Evolutionary conservation across 306 rosid species (phyloP), one percentile per base, ranked within the genome.

Genomic region (Rosa multiflora): DNA sequence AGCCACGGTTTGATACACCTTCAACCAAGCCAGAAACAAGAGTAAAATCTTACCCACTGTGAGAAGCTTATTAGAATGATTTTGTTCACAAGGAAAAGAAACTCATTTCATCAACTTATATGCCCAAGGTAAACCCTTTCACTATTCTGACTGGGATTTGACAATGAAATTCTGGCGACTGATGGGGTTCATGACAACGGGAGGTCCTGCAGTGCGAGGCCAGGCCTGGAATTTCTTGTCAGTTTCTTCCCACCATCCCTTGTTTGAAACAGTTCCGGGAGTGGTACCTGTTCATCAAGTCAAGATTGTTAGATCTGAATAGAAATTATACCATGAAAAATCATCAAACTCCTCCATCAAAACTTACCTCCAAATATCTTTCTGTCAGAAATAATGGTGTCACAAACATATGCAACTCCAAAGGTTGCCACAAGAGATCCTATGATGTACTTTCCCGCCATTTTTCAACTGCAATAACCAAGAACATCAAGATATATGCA

Each of bases 151-250:
- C 10, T 3, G 40, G 39, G 88, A 44, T 26, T 82, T 85, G 85
- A 85, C 88, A 13, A 85, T 85, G 83, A 85, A 85, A 49, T 82
- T 85, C 76, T 85, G 85, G 37, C 86, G 88, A 67, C 83, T 72
- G 42, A 85, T 85, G 18, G 88, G 88, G 51, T 85, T 85, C 83
- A 85, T 82, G 18, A 85, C 88, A 9, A 85, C 88, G 0, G 88
- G 88, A 37, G 88, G 83, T 12, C 85, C 87, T 47, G 87, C 87
- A 62, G 92, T 87, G 0, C 98, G 97, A 73, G 99, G 99, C 99
- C 97, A 95, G 58, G 97, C 83, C 87, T 91, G 94, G 47, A 95
- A 88, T 81, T 91, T 95, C 79, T 88, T 91, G 84, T 94, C 98
- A 42, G 97, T 92, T 88, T 92, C 97, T 78, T 86, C 94, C 83